Evolutionary conservation across 176 grass and related monocot species (phyloP).

Genomic region (Oryza meyeriana): DNA sequence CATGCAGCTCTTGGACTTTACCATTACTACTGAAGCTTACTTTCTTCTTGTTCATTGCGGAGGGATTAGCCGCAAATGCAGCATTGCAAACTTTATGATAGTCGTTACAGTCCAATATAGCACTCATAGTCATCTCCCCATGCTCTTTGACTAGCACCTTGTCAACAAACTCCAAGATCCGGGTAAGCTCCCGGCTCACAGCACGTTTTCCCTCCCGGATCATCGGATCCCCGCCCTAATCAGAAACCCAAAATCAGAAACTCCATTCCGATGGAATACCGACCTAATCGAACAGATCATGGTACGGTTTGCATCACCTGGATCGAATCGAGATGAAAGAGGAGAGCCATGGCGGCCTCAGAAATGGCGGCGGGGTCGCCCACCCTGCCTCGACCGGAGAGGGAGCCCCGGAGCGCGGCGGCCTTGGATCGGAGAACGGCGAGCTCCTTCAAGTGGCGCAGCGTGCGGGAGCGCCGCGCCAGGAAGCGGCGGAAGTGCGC

Average conservation of each 20-base stretch:
- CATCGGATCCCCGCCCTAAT: slow-evolving; percentile 74
- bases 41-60: slow-evolving; percentile 29
- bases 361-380: slow-evolving; percentile 49
- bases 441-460: slow-evolving; percentile 85
- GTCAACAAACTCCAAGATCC: slow-evolving; percentile 83
- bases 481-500: slow-evolving; percentile 78
- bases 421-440: slow-evolving; percentile 68
- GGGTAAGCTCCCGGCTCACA: slow-evolving; percentile 64
- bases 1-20: slow-evolving; percentile 15
- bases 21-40: slow-evolving; percentile 27
- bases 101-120: slow-evolving; percentile 18
- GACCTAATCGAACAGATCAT: neutral
- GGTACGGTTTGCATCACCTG: slow-evolving; percentile 44
- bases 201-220: slow-evolving; percentile 78
- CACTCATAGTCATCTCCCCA: slow-evolving; percentile 17
- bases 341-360: slow-evolving; percentile 53
- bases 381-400: slow-evolving; percentile 40
- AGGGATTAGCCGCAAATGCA: slow-evolving; percentile 2
- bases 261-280: neutral
- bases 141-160: slow-evolving; percentile 75
- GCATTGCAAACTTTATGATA: slow-evolving; percentile 33
- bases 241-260: slow-evolving; percentile 33
- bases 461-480: slow-evolving; percentile 71
- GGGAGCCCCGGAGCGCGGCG: slow-evolving; percentile 49
- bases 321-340: slow-evolving; percentile 70